Evolutionary conservation across 768 basidiomycete genomes (phyloP).

Genomic region (Lentinus brumalis): DNA sequence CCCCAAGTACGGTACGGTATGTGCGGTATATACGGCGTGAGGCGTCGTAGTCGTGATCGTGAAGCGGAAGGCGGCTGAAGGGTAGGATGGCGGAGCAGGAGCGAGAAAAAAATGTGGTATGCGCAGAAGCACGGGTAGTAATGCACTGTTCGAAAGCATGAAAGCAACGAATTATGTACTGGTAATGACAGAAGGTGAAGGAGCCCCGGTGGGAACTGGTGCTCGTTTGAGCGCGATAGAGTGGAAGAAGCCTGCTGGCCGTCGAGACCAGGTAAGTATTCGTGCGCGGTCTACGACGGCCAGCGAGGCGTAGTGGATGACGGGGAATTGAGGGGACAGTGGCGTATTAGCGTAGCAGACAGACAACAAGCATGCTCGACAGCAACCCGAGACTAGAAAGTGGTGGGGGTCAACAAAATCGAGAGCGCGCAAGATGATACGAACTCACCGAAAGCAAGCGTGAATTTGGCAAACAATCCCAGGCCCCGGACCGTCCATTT

Average conservation of each 20-base stretch:
- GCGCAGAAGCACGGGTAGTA: not conserved
- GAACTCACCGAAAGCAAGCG: not conserved
- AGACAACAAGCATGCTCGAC: not conserved
- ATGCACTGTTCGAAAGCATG: not conserved
- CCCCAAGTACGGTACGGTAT: too few relatives aligned
- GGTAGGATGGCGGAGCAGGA: not conserved
- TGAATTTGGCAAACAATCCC: not conserved
- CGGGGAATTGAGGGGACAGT: not conserved
- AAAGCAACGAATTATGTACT: not conserved
- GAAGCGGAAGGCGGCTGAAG: not conserved
- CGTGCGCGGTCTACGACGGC: conserved; percentile 5
- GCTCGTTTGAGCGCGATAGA: not conserved
- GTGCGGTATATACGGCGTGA: too few relatives aligned
- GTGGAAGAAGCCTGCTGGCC: conserved; percentile 10
- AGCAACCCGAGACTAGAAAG: not conserved
- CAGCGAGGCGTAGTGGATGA: conserved; percentile 3
- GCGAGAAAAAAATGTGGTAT: not conserved
- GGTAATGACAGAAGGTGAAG: not conserved
- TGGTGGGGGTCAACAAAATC: not conserved
- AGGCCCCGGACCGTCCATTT: not conserved
- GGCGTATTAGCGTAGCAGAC: not conserved
- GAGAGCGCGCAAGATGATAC: not conserved
- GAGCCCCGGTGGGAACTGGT: not conserved
- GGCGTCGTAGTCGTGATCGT: too few relatives aligned
- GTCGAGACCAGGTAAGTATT: conserved; percentile 12